Base-by-base conservation (phyloP, 2,329 filamentous ascomycete species). In the Monosporascus sp. region DNA sequence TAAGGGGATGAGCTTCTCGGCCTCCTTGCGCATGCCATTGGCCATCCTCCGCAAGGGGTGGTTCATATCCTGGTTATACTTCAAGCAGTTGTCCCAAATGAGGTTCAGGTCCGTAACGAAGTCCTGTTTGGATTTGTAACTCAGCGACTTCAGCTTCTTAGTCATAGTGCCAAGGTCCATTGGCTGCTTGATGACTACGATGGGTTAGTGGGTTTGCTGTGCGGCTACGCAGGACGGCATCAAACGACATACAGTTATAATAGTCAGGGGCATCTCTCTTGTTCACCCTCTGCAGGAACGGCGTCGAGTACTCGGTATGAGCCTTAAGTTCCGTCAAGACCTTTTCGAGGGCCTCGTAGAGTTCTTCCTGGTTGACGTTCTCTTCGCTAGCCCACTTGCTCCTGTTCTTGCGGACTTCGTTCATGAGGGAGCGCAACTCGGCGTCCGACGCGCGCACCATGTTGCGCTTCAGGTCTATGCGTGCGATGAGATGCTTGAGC, bases 301-400 rank as follows among this genome's bases (percentile, higher is more conserved):
- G 91, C n/a, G 90, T 90, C 1, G 94, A 97, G 71, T 97, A 95
- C 70, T 99, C 94, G 2, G 91, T 96, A 75, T 95, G 92, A 37
- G 94, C 94, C 72, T 97, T 97, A 52, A 99, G 83, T 70, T 97
- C 93, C 66, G 92, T 96, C 65, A 99, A 79, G 50, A 99, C 94
- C 74, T 97, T 97, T 70, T 99, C 94, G 15, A 94, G 80, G 11
- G 94, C 90, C 74, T 99, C 94, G 68, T 99, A 99, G 6, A 99
- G 79, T 72, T 99, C 94, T 71, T 99, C 94, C 72, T 99, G 94
- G 55, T 94, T 93, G 57, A 99, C 88, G 62, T 95, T 94, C 63
- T 99, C 94, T 71, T 97, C 94, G 69, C 89, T 97, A 3, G 94
- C 93, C 94, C 94, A 99, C 74, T 99, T 99, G 72, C 93, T 97